phyloP scores from a whole-genome alignment of 2,329 filamentous ascomycete species.

The Cladosporium sp. region DNA sequence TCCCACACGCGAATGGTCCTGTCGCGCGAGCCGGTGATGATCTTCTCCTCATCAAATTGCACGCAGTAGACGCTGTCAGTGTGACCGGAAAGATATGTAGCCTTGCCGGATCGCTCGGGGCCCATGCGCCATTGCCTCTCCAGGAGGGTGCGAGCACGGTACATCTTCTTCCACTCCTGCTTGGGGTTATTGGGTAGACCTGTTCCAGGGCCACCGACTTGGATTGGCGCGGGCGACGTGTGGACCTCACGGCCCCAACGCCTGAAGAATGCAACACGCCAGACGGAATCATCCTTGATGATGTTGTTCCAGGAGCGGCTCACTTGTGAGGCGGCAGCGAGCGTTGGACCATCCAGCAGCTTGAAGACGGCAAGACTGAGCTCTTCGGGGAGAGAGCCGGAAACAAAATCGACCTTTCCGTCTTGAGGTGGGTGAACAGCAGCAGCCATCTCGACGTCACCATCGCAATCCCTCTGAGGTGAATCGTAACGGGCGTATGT shows the following conservation, averaged over 20 bases:
- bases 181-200: slow-evolving; percentile 52
- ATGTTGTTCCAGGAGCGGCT: slow-evolving; percentile 58
- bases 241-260: slow-evolving; percentile 52
- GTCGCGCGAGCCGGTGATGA: slow-evolving; percentile 94
- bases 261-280: slow-evolving; percentile 61
- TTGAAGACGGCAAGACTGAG: slow-evolving; percentile 60
- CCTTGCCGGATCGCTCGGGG: slow-evolving; percentile 67
- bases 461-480: slow-evolving; percentile 32
- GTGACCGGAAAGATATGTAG: slow-evolving; percentile 90
- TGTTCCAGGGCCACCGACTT: slow-evolving; percentile 54
- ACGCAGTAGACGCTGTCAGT: slow-evolving; percentile 96
- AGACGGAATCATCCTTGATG: slow-evolving; percentile 59
- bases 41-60: slow-evolving; percentile 97
- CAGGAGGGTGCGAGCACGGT: slow-evolving; percentile 72
- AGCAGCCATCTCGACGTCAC: slow-evolving; percentile 32
- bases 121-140: slow-evolving; percentile 71
- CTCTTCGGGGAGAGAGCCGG: slow-evolving; percentile 54
- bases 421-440: slow-evolving; percentile 1
- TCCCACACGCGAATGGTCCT: slow-evolving; percentile 97
- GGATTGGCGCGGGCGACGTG: slow-evolving; percentile 45
- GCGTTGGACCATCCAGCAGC: slow-evolving; percentile 58
- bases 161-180: slow-evolving; percentile 85
- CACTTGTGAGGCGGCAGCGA: slow-evolving; percentile 57
- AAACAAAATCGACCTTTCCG: slow-evolving; percentile 14
- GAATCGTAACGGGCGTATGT: slow-evolving; percentile 28